Evolutionary conservation across 805 yeast genomes (phyloP).

Genomic region (Kazachstania taianensis): DNA sequence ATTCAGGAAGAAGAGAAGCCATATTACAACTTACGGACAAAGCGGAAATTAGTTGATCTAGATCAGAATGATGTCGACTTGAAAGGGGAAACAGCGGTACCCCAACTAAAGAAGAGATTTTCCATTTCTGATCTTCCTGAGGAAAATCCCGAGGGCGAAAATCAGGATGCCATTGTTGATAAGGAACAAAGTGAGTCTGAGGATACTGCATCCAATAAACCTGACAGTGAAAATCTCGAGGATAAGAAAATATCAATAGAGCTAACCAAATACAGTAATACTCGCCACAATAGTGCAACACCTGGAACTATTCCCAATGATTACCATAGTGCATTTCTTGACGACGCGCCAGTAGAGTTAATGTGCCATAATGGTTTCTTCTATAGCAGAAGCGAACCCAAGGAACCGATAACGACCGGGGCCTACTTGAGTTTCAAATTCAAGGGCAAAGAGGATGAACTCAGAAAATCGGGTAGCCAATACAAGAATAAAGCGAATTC

Average conservation of each 20-base stretch:
- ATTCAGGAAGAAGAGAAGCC: too few relatives aligned
- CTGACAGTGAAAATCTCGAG: too few relatives aligned
- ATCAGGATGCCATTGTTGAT: neutral
- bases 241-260: too few relatives aligned
- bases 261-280: too few relatives aligned
- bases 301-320: too few relatives aligned
- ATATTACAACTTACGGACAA: too few relatives aligned
- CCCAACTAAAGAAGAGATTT: too few relatives aligned
- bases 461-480: conserved; percentile 5
- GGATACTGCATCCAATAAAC: neutral
- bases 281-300: too few relatives aligned
- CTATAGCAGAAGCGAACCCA: conserved; percentile 20
- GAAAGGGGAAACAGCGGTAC: too few relatives aligned
- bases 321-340: too few relatives aligned
- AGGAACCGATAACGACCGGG: conserved; percentile 25
- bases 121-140: neutral
- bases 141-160: neutral
- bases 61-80: too few relatives aligned
- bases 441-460: conserved; percentile 24
- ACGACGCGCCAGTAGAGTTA: conserved; percentile 26
- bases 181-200: neutral
- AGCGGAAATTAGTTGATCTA: too few relatives aligned
- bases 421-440: conserved; percentile 25
- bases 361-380: conserved; percentile 26
- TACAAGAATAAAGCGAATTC: neutral